phyloP scores from a whole-genome alignment of 176 grass and related monocot species.

The Calamus simplicifolius region DNA sequence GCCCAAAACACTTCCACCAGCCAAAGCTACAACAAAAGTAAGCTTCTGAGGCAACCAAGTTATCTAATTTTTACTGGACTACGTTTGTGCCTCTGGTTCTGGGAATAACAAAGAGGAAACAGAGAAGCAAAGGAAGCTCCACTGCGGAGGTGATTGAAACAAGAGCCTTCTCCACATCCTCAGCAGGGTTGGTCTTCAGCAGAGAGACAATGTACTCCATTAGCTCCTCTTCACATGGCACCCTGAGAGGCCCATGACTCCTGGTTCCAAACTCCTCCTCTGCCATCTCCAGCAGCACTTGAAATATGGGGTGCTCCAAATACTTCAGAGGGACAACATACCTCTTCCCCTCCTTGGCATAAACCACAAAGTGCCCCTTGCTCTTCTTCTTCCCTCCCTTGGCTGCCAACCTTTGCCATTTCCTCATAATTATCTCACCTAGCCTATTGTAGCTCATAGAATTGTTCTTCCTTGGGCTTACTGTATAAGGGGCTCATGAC shows the following conservation, averaged over 20 bases:
- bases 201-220: constrained; percentile 25
- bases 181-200: not conserved
- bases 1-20: no score
- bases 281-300: constrained; percentile 38
- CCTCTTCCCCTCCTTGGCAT: constrained; percentile 22
- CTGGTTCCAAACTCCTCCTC: constrained; percentile 32
- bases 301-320: constrained; percentile 23
- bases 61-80: no score
- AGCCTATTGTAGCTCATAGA: not conserved
- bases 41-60: no score
- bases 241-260: constrained; percentile 14
- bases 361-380: constrained; percentile 32
- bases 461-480: not conserved
- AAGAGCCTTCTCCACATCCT: no score
- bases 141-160: no score
- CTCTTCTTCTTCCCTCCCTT: constrained; percentile 5
- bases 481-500: not conserved
- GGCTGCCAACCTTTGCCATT: constrained; percentile 12
- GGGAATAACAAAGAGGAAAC: no score
- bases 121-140: no score
- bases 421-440: constrained; percentile 16
- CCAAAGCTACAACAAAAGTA: no score
- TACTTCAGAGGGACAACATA: constrained; percentile 27
- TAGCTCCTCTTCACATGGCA: constrained; percentile 35
- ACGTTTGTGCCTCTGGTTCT: no score